A percentile compares a stretch with the other conserved stretches of the same genome.
phyloP scores from a whole-genome alignment of 2,329 filamentous ascomycete genomes.

The Aspergillus uvarum region DNA sequence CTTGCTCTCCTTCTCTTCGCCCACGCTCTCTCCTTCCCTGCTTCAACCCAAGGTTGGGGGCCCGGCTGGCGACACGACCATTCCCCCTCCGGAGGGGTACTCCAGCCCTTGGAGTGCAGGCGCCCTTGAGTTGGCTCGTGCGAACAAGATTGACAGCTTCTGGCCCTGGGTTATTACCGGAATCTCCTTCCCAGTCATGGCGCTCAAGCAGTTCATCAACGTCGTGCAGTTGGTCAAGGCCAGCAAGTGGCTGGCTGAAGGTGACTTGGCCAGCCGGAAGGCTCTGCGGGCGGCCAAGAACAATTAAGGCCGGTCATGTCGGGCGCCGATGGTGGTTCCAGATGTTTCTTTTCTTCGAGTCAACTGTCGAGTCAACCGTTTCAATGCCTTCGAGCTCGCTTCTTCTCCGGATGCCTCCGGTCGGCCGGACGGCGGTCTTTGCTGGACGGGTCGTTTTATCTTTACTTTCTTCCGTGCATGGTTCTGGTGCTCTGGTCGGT shows the following conservation, averaged over 20 bases:
- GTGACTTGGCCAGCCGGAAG: slow-evolving; percentile 69
- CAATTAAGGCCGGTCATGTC: slow-evolving; percentile 20
- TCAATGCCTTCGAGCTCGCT: neutral
- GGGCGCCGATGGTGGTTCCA: neutral
- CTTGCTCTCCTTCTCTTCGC: slow-evolving; percentile 93
- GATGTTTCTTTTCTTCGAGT: slow-evolving; percentile 10
- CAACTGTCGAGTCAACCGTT: neutral
- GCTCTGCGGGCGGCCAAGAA: slow-evolving; percentile 41
- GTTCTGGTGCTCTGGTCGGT: slow-evolving; percentile 34
- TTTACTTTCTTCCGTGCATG: slow-evolving; percentile 26
- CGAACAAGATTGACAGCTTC: slow-evolving; percentile 84
- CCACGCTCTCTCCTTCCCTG: slow-evolving; percentile 81
- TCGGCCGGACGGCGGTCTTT: neutral
- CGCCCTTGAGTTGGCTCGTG: slow-evolving; percentile 85
- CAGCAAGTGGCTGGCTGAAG: slow-evolving; percentile 86
- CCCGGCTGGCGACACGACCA: slow-evolving; percentile 64
- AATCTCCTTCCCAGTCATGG: slow-evolving; percentile 82
- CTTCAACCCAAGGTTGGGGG: slow-evolving; percentile 50
- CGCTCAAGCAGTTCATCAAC: slow-evolving; percentile 90
- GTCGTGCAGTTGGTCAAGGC: slow-evolving; percentile 92
- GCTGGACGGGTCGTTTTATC: neutral
- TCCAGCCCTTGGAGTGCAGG: slow-evolving; percentile 88
- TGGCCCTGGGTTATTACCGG: slow-evolving; percentile 78
- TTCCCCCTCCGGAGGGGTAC: slow-evolving; percentile 71
- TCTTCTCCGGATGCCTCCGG: neutral